A percentile compares a stretch with the other conserved stretches of the same genome.
Evolutionary conservation across 169 alveolate species (phyloP).

Genomic region (Cystoisospora suis): DNA sequence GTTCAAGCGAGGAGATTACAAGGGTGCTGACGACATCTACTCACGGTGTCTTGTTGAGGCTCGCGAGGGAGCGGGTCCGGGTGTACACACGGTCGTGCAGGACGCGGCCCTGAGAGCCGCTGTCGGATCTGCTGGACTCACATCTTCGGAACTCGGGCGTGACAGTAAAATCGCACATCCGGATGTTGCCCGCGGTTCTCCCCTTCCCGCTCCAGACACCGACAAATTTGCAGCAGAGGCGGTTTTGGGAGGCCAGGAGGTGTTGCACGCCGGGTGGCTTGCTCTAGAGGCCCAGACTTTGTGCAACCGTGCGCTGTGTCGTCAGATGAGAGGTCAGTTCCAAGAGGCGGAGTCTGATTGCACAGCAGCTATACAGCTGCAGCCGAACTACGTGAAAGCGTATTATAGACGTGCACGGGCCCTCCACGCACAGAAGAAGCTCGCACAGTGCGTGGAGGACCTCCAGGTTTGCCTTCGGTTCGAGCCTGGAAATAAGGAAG

Average conservation of each 20-base stretch:
- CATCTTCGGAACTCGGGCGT: too few relatives aligned
- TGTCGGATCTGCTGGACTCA: not conserved
- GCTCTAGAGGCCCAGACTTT: not conserved
- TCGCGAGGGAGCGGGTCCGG: too few relatives aligned
- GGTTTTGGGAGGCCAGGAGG: not conserved
- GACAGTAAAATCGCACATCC: too few relatives aligned
- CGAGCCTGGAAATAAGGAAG: not conserved
- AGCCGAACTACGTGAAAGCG: not conserved
- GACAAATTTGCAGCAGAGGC: not conserved
- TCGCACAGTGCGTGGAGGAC: not conserved
- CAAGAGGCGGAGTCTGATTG: slow-evolving; percentile 11
- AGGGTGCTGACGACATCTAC: not conserved
- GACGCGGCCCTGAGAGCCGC: not conserved
- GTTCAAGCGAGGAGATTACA: slow-evolving; percentile 4
- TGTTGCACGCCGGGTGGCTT: not conserved
- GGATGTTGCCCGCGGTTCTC: too few relatives aligned
- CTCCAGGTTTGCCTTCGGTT: slow-evolving; percentile 4
- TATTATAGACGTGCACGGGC: slow-evolving; percentile 16
- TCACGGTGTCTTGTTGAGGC: not conserved
- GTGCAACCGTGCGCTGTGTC: slow-evolving; percentile 33
- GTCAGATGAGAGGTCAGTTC: not conserved
- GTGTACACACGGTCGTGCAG: too few relatives aligned
- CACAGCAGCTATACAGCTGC: not conserved
- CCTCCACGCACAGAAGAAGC: not conserved
- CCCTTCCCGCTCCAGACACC: not conserved